Conservation (phyloP, 2,329 filamentous ascomycete species). For the Alternaria solani region DNA sequence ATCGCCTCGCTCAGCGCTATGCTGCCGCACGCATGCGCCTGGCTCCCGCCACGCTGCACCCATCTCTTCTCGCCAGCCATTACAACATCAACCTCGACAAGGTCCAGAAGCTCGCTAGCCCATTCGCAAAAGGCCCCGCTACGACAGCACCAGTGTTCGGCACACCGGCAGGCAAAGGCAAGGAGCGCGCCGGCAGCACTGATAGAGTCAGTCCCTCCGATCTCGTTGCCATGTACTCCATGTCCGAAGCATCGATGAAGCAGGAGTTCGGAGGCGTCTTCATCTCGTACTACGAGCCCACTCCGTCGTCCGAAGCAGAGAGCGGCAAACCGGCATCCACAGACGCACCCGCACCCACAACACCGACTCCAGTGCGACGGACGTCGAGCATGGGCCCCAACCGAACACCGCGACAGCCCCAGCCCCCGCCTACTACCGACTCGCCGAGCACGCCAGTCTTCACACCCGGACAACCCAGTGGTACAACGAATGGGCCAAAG, state of each 20-base stretch:
- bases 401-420: slow-evolving; percentile 62
- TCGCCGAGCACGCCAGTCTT: slow-evolving; percentile 59
- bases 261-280: slow-evolving; percentile 82
- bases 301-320: slow-evolving; percentile 41
- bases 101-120: slow-evolving; percentile 81
- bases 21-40: slow-evolving; percentile 85
- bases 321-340: slow-evolving; percentile 25
- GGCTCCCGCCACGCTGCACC: slow-evolving; percentile 70
- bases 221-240: slow-evolving; percentile 73
- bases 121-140: slow-evolving; percentile 75
- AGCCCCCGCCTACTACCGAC: slow-evolving; percentile 52
- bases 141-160: slow-evolving; percentile 60
- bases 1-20: slow-evolving; percentile 90
- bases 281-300: slow-evolving; percentile 75
- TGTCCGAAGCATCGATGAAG: slow-evolving; percentile 62
- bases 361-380: slow-evolving; percentile 78
- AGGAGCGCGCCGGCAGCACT: slow-evolving; percentile 58
- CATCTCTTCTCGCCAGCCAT: slow-evolving; percentile 80
- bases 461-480: slow-evolving; percentile 46
- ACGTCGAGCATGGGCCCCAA: slow-evolving; percentile 62
- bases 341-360: slow-evolving; percentile 69
- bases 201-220: slow-evolving; percentile 64
- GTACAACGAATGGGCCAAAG: slow-evolving; percentile 45
- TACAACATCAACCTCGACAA: slow-evolving; percentile 78
- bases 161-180: slow-evolving; percentile 72